Base-by-base conservation (phyloP, 192 early-diverging fungal species). In the Diversispora eburnea region DNA sequence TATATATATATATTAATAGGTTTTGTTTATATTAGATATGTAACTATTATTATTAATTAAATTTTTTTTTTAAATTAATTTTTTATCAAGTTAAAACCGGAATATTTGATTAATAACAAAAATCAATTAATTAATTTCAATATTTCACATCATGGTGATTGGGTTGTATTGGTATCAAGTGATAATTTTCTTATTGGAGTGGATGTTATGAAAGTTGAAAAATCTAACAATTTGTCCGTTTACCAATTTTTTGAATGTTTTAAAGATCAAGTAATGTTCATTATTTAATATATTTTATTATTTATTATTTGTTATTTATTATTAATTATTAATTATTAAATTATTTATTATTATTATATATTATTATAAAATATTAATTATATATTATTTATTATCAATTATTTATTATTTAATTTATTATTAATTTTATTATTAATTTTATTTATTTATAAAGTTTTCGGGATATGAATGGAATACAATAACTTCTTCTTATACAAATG, bases 131-230 rank as follows among this genome's bases (percentile, higher is more conserved):
- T 49, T 12, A 57, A 65, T 55, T 87, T 87, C 73, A 88, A 87
- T 72, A 73, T 85, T 43, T 87, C 87, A 4, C 83, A 88, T 78
- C 84, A 88, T 74, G 87, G 85, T 4, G 82, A 85, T 68, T 88
- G 84, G 84, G 85, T 87, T 45, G 81, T 86, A n/a, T 71, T 85
- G 7, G 84, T 79, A 43, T 82, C 84, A 12, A 59, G 72, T 74
- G 68, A 48, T 33, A 48, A 68, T 67, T 45, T 74, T 49, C 64
- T 48, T 8, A 67, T 83, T 12, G 87, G 87, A 15, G 77, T 88
- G 3, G 87, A 88, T 76, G 81, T 87, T 39, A 81, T 81, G 69
- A 79, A 78, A 59, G 76, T 83, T 43, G 75, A 86, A 66, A 63
- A 76, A 25, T 82, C 83, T 20, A 47, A 74, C 10, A 72, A 64